A percentile compares a stretch with the other conserved stretches of the same genome.
phyloP scores from a whole-genome alignment of 805 yeast species.

The Pichia deserticola region DNA sequence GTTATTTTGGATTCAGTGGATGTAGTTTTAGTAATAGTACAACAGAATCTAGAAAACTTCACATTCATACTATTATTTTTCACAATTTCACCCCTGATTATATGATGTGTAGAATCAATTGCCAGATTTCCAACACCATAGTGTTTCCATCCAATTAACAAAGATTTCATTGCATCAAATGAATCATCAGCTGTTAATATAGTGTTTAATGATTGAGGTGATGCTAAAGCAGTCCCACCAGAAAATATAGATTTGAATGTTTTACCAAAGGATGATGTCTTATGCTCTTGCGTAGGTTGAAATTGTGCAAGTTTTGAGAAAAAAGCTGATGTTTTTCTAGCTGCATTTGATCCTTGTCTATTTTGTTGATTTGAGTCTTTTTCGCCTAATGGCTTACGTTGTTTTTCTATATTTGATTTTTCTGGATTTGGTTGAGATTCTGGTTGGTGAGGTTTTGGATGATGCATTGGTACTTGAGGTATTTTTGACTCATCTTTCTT shows the following conservation, averaged over 20 bases:
- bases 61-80: slow-evolving; percentile 54
- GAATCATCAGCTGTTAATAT: slow-evolving; percentile 43
- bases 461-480: neutral
- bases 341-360: slow-evolving; percentile 1
- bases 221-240: slow-evolving; percentile 12
- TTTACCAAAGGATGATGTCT: slow-evolving; percentile 32
- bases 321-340: slow-evolving; percentile 13
- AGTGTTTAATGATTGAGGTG: slow-evolving; percentile 26
- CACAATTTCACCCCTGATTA: slow-evolving; percentile 55
- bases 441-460: neutral
- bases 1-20: slow-evolving; percentile 40
- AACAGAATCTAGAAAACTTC: slow-evolving; percentile 56
- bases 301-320: slow-evolving; percentile 40
- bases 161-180: slow-evolving; percentile 55
- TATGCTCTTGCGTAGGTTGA: slow-evolving; percentile 9
- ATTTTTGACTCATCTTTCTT: neutral
- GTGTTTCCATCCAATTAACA: slow-evolving; percentile 60
- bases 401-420: slow-evolving; percentile 27
- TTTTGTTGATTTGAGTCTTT: slow-evolving; percentile 5
- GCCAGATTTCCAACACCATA: slow-evolving; percentile 58
- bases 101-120: slow-evolving; percentile 34
- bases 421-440: neutral
- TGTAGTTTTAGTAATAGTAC: slow-evolving; percentile 40
- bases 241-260: slow-evolving; percentile 37
- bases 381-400: slow-evolving; percentile 9